phyloP scores from a whole-genome alignment of 306 rosid genomes.

The Quillaja saponaria region DNA sequence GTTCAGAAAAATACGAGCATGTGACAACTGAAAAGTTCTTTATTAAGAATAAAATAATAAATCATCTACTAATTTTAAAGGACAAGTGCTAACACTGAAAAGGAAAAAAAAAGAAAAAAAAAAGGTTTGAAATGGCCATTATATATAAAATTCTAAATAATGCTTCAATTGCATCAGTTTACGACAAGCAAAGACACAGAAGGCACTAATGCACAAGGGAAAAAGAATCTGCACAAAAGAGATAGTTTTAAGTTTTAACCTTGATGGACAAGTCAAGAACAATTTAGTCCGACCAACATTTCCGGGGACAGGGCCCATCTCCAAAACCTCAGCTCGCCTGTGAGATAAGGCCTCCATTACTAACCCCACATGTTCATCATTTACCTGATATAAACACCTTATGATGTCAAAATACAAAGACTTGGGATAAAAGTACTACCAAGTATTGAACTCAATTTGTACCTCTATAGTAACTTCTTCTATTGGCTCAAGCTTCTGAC shows the following conservation, averaged over 20 bases:
- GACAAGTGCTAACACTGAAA: too few species aligned
- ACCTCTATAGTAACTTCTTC: slow-evolving; percentile 97
- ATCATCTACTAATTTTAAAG: too few species aligned
- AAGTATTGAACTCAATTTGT: slow-evolving; percentile 29
- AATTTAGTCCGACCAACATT: slow-evolving; percentile 78
- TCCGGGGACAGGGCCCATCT: slow-evolving; percentile 98
- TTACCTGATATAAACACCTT: slow-evolving; percentile 54
- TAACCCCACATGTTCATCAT: slow-evolving; percentile 93
- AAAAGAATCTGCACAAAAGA: too few species aligned
- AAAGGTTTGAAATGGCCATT: too few species aligned
- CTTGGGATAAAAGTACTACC: slow-evolving; percentile 17
- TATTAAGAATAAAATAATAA: too few species aligned
- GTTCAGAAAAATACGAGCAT: too few species aligned
- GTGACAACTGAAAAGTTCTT: too few species aligned
- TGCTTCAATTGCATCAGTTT: too few species aligned
- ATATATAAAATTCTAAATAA: too few species aligned
- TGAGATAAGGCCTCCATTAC: slow-evolving; percentile 97
- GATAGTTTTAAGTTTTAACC: too few species aligned
- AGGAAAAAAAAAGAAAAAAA: too few species aligned
- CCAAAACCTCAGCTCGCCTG: slow-evolving; percentile 84
- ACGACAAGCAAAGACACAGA: neutral
- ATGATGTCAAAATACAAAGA: slow-evolving; percentile 20
- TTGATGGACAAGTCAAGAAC: slow-evolving; percentile 89
- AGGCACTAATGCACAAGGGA: neutral
- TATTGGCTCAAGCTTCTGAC: slow-evolving; percentile 84